Base-by-base conservation (phyloP, 257 asterid genomes). In the Handroanthus guayacan region DNA sequence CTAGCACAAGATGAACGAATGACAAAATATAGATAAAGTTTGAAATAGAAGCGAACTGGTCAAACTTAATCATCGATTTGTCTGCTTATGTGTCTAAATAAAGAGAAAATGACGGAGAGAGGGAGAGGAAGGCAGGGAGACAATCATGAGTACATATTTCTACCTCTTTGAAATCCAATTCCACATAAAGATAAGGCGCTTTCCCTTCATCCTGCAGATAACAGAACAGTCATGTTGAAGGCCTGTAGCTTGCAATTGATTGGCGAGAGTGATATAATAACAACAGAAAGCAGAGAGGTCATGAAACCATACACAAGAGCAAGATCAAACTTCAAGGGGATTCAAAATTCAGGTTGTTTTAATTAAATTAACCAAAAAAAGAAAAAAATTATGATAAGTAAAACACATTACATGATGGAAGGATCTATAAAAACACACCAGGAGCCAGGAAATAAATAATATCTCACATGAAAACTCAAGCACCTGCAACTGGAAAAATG, bases 111-210 rank as follows among this genome's bases (percentile, higher is more conserved):
- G 44, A 58, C 20, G 11, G 51, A 44, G 65, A 62, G 16, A 57
- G 34, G 55, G 52, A 47, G 52, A 45, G 52, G 38, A 55, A 18
- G 14, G 74, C 20, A 52, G 17, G 62, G 45, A 14, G 64, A 47
- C 52, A 48, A 64, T 57, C 37, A 56, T 38, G 14, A 75, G 11
- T 37, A 54, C 63, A 13, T 47, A 36, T 43, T 9, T 71, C 63
- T 79, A 95, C 99, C 99, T 95, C 99, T 83, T 88, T 85, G 76
- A 95, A 95, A 83, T 95, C 99, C 69, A 95, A 83, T 73, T 95
- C 99, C 81, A 95, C 97, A 14, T 87, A 95, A 34, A 89, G 87
- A 84, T 87, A 69, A 69, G 97, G 98, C 2, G 92, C 91, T 89
- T 79, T 95, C 70, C 96, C 96, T 87, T 95, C 99, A 79, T 93